Percentiles rank a stretch among this genome's conserved stretches.
These are phyloP conservation scores for Bipolaris gigantea DNA, from an alignment of 2,329 filamentous ascomycete species.

Conservation along the genomic window DNA sequence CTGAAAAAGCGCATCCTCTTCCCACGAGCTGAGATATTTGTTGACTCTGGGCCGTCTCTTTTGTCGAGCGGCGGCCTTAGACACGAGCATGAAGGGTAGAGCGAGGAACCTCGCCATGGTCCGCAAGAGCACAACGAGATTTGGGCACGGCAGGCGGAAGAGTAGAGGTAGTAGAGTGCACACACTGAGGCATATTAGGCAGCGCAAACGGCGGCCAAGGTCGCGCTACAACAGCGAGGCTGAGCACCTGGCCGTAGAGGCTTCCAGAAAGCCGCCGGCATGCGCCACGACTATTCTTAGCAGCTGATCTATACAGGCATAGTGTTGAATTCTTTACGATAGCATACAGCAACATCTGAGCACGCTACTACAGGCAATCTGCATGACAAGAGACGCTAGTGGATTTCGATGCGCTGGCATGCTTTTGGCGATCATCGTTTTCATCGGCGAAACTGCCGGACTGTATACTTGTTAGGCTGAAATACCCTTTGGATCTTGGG, in stretches of 20 bases:
- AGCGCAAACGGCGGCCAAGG: not conserved
- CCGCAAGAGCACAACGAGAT: constrained; percentile 1
- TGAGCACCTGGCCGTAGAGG: not conserved
- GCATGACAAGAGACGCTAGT: too few relatives aligned
- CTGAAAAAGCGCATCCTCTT: constrained; percentile 32
- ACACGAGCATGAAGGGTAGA: constrained; percentile 17
- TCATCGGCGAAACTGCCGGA: too few relatives aligned
- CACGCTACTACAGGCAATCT: too few relatives aligned
- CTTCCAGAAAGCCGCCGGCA: not conserved
- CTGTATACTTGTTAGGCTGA: too few relatives aligned
- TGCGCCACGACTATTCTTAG: too few relatives aligned
- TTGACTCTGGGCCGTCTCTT: constrained; percentile 32
- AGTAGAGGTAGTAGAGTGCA: not conserved
- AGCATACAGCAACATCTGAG: too few relatives aligned
- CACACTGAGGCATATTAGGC: not conserved
- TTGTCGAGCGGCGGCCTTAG: constrained; percentile 27
- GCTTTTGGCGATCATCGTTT: too few relatives aligned
- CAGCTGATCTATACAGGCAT: too few relatives aligned
- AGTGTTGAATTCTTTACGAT: too few relatives aligned
- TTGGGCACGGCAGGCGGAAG: not conserved
- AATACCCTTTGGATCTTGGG: too few relatives aligned
- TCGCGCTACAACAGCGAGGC: constrained; percentile 10
- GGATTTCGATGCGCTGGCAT: too few relatives aligned
- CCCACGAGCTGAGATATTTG: constrained; percentile 31
- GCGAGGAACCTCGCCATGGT: constrained; percentile 1